Percentiles rank a stretch among this genome's conserved stretches.
Conservation (phyloP, 1,284 basidiomycete species). For the Mrakiaceae sp. region DNA sequence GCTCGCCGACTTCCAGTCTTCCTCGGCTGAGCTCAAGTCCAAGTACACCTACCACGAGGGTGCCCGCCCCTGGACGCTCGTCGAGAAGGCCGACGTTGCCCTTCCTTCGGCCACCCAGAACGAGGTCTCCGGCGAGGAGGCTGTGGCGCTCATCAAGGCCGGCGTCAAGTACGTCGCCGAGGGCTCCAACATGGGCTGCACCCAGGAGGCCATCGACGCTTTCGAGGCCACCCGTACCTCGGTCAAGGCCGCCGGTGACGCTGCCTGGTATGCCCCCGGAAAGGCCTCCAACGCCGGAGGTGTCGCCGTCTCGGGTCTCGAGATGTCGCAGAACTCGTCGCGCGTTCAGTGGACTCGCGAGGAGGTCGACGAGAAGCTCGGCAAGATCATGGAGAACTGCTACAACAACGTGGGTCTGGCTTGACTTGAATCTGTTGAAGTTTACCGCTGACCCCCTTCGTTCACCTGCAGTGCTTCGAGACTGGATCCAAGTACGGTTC, state of each 20-base stretch:
- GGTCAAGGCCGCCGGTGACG: conserved; percentile 35
- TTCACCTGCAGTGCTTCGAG: conserved; percentile 36
- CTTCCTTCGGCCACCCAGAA: conserved; percentile 70
- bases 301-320: conserved; percentile 58
- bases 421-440: too few species aligned
- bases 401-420: conserved; percentile 37
- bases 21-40: conserved; percentile 32
- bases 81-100: conserved; percentile 56
- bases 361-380: conserved; percentile 60
- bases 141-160: conserved; percentile 54
- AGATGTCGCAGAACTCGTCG: conserved; percentile 72
- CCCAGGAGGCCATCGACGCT: conserved; percentile 59
- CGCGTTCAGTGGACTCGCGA: conserved; percentile 53
- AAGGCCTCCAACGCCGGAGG: conserved; percentile 62
- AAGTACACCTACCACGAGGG: conserved; percentile 57
- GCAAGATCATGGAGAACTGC: conserved; percentile 62
- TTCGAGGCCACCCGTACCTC: conserved; percentile 53
- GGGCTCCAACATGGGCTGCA: conserved; percentile 65
- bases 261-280: conserved; percentile 49
- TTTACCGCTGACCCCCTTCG: too few species aligned
- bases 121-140: conserved; percentile 57
- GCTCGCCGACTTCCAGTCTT: conserved; percentile 43
- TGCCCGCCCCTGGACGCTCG: conserved; percentile 62
- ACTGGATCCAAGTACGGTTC: conserved; percentile 51
- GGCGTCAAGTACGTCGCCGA: conserved; percentile 65